Base-by-base conservation (phyloP, 164 flowering plant species). In the Cinnamomum chago region DNA sequence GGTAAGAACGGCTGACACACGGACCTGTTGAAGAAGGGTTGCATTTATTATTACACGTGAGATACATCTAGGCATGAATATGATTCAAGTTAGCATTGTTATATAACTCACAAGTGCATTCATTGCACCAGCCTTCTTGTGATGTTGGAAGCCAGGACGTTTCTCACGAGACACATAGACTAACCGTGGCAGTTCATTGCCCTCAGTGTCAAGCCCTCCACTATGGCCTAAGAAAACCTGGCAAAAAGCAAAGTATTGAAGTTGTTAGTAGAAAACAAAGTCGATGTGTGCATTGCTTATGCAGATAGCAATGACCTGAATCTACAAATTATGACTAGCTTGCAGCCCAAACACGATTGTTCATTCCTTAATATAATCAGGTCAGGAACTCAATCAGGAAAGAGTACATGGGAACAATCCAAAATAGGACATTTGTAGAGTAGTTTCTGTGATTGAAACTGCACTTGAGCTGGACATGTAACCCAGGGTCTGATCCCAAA, bases 91-190 rank as follows among this genome's bases (percentile, higher is more conserved):
- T 40, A 7, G 22, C 33, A 25, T 62, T 58, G 33, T 55, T 50
- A 62, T 52, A 69, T n/a, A 30, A 76, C 78, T 81, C 74, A 89
- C 92, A 83, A 87, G 83, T 22, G 92, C 80, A 84, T 89, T 89
- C 92, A 89, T 89, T 40, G 92, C 92, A 55, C 92, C 92, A 62
- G 92, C 90, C 70, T 87, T 87, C 72, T 87, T 85, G 76, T 87
- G 90, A 73, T 87, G 88, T 55, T 87, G 84, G 79, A 84, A 87
- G 11, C 90, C 88, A 55, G 90, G 89, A 52, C 87, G 84, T 78
- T 86, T 86, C 70, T 86, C 87, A 79, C 89, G 86, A 74, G 90
- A 86, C 30, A 86, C 90, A 72, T 87, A 85, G 47, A 85, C 85
- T 58, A 87, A 77, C 18, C 84, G 88, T 23, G 90, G 90, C 52